These are phyloP conservation scores for Melianthus villosus DNA, from an alignment of 441 rosid species.

Conservation along the genomic window DNA sequence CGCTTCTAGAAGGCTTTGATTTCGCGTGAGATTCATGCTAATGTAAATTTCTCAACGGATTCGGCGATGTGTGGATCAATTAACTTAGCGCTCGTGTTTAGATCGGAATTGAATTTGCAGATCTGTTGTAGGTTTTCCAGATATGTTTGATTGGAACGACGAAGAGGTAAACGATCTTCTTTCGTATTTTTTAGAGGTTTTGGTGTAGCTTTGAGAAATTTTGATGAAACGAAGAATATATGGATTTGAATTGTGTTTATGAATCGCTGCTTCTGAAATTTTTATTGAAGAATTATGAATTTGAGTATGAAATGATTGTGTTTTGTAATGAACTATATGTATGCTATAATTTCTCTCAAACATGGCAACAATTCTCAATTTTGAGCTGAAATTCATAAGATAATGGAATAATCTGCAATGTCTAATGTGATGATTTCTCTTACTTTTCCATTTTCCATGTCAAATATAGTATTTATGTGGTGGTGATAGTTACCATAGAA, in stretches of 20 bases:
- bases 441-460: too few species aligned
- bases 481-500: too few species aligned
- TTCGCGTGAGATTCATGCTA: neutral
- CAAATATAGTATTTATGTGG: too few species aligned
- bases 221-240: neutral
- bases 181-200: neutral
- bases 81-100: conserved; percentile 13
- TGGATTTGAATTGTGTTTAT: neutral
- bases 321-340: neutral
- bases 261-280: neutral
- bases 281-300: neutral
- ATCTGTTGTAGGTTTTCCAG: conserved; percentile 16
- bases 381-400: too few species aligned
- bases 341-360: neutral
- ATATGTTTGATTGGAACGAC: conserved; percentile 99
- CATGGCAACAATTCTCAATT: too few species aligned
- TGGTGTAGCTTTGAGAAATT: neutral
- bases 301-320: neutral
- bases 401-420: too few species aligned
- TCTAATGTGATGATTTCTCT: too few species aligned
- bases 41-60: conserved; percentile 1
- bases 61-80: conserved; percentile 50
- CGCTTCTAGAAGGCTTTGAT: too few species aligned
- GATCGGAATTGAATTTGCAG: conserved; percentile 13
- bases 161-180: conserved; percentile 46